Evolutionary conservation across 495 filamentous ascomycete species (phyloP), one percentile per base, ranked within the genome.

Genomic region (Collariella sp.): DNA sequence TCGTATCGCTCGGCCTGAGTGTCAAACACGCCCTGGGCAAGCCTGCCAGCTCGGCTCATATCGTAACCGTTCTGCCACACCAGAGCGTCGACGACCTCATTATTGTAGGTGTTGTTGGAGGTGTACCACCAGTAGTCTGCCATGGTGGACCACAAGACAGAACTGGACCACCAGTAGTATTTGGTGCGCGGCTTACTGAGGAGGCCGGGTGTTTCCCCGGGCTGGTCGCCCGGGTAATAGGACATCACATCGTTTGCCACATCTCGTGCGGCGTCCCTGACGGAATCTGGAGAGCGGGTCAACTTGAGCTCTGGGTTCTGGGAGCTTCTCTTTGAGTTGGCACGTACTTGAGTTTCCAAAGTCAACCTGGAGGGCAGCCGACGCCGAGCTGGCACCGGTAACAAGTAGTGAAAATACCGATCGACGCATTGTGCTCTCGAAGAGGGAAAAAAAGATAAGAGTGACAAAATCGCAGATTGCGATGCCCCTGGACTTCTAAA

Each of bases 21-120:
- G 62, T 88, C 84, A 71, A 84, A 89, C 15, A 89, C 86, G 43
- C 78, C 85, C 64, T 88, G 82, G 0, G 83, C 85, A 1, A 90
- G 73, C 0, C 81, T 75, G 10, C 87, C 87, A 91, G 46, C 84
- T 81, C n/a, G 80, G 83, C 57, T 80, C 59, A 46, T 76, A 34
- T 79, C 67, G 46, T 70, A 71, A 10, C 82, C 85, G 52, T 75
- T 75, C 57, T 89, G 85, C 63, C 63, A 75, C 36, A 85, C 69
- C 73, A 89, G 67, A 20, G 78, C 84, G 10, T 81, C 66, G 13
- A 70, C 73, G 13, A 81, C 64, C 5, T 80, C 62, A 24, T 74
- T 64, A 64, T 85, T 86, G 70, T 86, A 87, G 18, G 77, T 75
- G 33, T 57, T 59, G 58, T 88, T 85, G 33, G 81, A 82, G 2